These are phyloP conservation scores for Gynostemma pentaphyllum DNA, from an alignment of 306 rosid species.

Conservation along the genomic window DNA sequence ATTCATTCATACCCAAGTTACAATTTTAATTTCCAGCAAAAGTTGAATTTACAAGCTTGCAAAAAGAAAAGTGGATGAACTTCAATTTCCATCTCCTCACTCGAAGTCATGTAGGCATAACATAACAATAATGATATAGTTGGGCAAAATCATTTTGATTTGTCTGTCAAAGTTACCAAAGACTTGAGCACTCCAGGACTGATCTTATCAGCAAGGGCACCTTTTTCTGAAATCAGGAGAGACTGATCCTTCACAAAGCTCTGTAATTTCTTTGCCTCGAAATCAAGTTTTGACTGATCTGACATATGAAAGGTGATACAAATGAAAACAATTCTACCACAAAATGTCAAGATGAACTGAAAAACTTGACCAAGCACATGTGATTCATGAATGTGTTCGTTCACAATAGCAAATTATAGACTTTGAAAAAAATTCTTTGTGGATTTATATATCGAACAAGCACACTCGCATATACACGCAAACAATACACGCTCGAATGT, in stretches of 20 bases:
- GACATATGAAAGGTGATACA: constrained; percentile 6
- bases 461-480: too few relatives aligned
- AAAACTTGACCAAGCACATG: not conserved
- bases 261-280: constrained; percentile 62
- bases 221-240: constrained; percentile 59
- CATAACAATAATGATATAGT: too few relatives aligned
- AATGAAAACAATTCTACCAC: not conserved
- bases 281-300: constrained; percentile 72
- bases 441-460: too few relatives aligned
- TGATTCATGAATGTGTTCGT: not conserved
- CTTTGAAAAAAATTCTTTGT: too few relatives aligned
- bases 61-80: not conserved
- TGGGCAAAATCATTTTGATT: constrained; percentile 26
- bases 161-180: constrained; percentile 61
- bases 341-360: not conserved
- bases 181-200: constrained; percentile 66
- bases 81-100: not conserved
- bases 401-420: not conserved
- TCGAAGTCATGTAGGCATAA: not conserved
- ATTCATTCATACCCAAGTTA: not conserved
- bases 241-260: constrained; percentile 74
- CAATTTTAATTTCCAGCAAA: not conserved
- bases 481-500: not conserved
- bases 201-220: constrained; percentile 63
- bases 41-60: not conserved